Evolutionary conservation across 257 asterid species (phyloP), one percentile per base, ranked within the genome.

Genomic region (Jasminum sambac): DNA sequence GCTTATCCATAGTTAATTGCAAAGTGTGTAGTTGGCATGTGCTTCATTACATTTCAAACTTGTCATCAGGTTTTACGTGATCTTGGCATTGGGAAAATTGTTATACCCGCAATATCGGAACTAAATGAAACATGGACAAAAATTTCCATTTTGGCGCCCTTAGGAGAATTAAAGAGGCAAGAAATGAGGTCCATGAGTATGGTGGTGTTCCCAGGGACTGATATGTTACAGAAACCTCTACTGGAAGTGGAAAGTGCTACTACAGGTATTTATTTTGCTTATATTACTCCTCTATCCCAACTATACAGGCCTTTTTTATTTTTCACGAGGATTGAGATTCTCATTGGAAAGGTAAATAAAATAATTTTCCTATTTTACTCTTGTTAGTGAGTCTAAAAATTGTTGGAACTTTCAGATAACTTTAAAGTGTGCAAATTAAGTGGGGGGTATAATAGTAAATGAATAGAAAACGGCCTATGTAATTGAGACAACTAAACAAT

Each of bases 81-180:
- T 71, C 85, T 95, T 70, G 88, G 86, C 67, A 89, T 95, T 64
- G 84, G 82, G 81, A 84, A 83, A 63, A 81, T 95, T 74, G 90
- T 95, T 30, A 89, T 95, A 74, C 99, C 98, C 17, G 98, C 99
- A 57, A 84, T 95, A 72, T 72, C 94, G 38, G 94, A 88, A 69
- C 90, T 91, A 6, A 78, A 64, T 16, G 88, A 90, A 67, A 95
- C 97, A 21, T 95, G 99, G 99, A 95, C 97, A 17, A 81, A 85
- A 84, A 83, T 50, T 95, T 95, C 64, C 96, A 93, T 66, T 95
- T 95, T 75, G 23, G 23, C 16, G 5, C 89, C 92, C 60, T 84
- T 95, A 39, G 90, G 89, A 75, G 95, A 89, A 64, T 84, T 90
- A 11, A 67, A 70, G 74, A 82, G 92, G 84, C 90, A 72, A 55